Conservation (phyloP, 345 rosid species). For the Crucihimalaya himalaica region DNA sequence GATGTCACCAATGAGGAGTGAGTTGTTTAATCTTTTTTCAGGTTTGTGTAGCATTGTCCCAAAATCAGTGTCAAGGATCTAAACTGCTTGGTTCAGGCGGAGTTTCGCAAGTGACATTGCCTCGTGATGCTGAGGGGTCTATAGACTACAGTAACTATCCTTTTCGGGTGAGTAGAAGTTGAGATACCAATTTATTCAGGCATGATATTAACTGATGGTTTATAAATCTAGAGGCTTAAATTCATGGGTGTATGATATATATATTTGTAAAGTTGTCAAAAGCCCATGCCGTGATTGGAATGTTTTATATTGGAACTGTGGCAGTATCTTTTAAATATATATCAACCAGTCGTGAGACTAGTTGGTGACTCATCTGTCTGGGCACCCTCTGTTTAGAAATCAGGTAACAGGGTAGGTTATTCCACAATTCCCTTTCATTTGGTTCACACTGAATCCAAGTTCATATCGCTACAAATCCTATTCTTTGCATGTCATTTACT, state of each 20-base stretch:
- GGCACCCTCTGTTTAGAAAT: background rate
- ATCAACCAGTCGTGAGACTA: background rate
- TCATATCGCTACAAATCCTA: background rate
- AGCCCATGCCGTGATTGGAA: background rate
- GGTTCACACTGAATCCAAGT: background rate
- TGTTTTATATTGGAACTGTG: constrained; percentile 3
- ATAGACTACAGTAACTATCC: constrained; percentile 86
- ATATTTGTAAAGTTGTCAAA: background rate
- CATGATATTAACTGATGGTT: constrained; percentile 12
- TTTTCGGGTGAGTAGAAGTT: constrained; percentile 63
- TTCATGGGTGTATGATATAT: constrained; percentile 13
- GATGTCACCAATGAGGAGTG: constrained; percentile 26
- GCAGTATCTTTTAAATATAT: background rate
- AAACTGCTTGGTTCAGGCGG: constrained; percentile 53
- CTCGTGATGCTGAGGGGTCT: constrained; percentile 83
- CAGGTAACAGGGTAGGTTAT: background rate
- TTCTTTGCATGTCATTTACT: background rate
- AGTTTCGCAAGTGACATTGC: constrained; percentile 85
- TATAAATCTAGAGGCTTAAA: constrained; percentile 3
- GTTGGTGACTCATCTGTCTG: background rate
- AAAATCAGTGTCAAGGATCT: constrained; percentile 67
- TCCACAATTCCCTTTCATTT: background rate
- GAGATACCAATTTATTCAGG: constrained; percentile 9
- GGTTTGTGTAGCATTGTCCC: constrained; percentile 72
- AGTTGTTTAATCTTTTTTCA: constrained; percentile 39